phyloP scores from a whole-genome alignment of 768 basidiomycete genomes.

The Suillus alpinus region DNA sequence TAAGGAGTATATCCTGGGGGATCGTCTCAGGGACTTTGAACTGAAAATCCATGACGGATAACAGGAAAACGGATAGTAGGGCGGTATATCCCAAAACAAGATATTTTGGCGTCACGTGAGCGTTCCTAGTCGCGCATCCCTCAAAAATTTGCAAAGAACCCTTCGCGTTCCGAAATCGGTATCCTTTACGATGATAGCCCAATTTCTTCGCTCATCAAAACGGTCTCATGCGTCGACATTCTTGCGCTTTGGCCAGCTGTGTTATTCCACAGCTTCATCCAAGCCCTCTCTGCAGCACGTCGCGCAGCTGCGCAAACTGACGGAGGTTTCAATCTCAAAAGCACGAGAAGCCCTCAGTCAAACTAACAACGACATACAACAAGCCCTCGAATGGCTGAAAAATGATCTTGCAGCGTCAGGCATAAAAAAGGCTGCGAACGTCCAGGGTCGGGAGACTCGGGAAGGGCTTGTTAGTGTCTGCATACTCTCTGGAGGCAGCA shows the following conservation, averaged over 20 bases:
- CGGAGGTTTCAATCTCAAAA: slow-evolving; percentile 79
- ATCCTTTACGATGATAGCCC: slow-evolving; percentile 14
- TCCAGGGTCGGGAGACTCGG: slow-evolving; percentile 67
- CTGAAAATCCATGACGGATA: slow-evolving; percentile 20
- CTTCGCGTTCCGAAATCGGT: neutral
- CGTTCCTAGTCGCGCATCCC: neutral
- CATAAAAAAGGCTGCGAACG: slow-evolving; percentile 78
- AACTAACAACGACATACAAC: slow-evolving; percentile 68
- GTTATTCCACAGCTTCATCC: slow-evolving; percentile 50
- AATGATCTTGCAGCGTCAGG: slow-evolving; percentile 70
- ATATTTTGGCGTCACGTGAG: neutral
- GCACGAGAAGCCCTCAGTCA: slow-evolving; percentile 84
- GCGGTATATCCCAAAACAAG: neutral
- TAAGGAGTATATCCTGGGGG: slow-evolving; percentile 74
- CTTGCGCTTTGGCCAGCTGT: neutral
- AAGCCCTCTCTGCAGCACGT: slow-evolving; percentile 77
- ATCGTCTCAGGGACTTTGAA: slow-evolving; percentile 64
- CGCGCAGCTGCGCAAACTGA: slow-evolving; percentile 79
- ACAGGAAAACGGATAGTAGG: neutral
- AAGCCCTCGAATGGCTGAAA: slow-evolving; percentile 78
- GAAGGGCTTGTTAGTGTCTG: slow-evolving; percentile 82
- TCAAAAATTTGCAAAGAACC: neutral
- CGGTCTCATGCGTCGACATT: slow-evolving; percentile 1
- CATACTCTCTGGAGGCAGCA: slow-evolving; percentile 63
- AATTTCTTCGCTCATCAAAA: slow-evolving; percentile 7